Conservation (phyloP, 1,139 yeast species). For the Kodamaea anthophila region DNA sequence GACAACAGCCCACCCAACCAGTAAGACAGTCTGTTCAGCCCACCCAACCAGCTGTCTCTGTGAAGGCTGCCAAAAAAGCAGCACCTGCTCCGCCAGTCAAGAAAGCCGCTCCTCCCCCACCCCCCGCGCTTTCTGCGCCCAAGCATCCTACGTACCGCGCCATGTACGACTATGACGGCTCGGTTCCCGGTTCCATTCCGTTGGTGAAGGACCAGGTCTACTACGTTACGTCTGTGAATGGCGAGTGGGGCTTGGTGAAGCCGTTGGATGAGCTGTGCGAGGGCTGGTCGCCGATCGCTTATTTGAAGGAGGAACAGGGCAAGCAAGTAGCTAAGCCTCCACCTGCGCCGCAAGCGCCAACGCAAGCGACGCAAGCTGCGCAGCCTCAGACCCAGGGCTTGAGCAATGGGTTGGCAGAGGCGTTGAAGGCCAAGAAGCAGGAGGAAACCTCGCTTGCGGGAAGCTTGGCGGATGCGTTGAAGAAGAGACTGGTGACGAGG, state of each 20-base stretch:
- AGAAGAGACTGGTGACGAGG: slow-evolving; percentile 73
- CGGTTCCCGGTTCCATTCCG: slow-evolving; percentile 77
- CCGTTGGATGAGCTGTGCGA: slow-evolving; percentile 67
- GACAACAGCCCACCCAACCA: slow-evolving; percentile 13
- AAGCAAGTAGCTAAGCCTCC: slow-evolving; percentile 34
- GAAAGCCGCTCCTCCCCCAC: slow-evolving; percentile 52
- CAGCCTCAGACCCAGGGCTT: slow-evolving; percentile 22
- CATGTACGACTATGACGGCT: slow-evolving; percentile 82
- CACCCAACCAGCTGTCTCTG: neutral
- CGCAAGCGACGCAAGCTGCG: slow-evolving; percentile 3
- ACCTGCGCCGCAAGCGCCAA: slow-evolving; percentile 13
- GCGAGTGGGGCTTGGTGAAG: slow-evolving; percentile 86
- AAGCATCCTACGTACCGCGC: slow-evolving; percentile 78
- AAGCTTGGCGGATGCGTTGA: slow-evolving; percentile 85
- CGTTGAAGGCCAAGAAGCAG: slow-evolving; percentile 59
- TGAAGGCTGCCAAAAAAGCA: slow-evolving; percentile 20
- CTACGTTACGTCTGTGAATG: slow-evolving; percentile 66
- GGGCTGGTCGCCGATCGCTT: slow-evolving; percentile 98
- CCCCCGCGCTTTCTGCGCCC: slow-evolving; percentile 53
- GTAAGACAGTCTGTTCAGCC: slow-evolving; percentile 10
- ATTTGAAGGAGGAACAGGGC: slow-evolving; percentile 56
- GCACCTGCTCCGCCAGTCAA: slow-evolving; percentile 36
- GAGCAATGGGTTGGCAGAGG: slow-evolving; percentile 72
- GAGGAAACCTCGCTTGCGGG: slow-evolving; percentile 69
- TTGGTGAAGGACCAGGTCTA: slow-evolving; percentile 70